A percentile compares a stretch with the other conserved stretches of the same genome.
These are phyloP conservation scores for Zygotorulaspora chibaensis DNA, from an alignment of 805 yeast species.

Conservation along the genomic window DNA sequence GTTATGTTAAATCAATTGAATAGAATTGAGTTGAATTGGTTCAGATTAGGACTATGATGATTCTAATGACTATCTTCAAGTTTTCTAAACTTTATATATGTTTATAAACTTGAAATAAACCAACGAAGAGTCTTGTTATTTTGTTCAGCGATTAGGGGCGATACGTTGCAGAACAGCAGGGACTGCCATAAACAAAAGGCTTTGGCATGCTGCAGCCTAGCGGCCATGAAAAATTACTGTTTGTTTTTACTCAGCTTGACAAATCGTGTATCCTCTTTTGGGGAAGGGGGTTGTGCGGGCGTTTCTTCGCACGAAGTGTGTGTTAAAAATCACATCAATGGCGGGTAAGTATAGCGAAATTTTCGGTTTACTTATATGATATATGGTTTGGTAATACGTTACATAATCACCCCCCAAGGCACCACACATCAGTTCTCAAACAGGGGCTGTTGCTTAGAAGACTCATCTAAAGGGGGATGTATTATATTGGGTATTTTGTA, in stretches of 20 bases:
- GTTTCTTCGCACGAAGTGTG: background rate
- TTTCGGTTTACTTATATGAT: too few relatives aligned
- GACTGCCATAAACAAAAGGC: background rate
- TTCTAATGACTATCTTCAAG: background rate
- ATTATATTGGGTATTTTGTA: conserved; percentile 38
- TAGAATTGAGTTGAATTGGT: background rate
- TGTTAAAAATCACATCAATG: background rate
- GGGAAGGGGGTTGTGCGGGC: background rate
- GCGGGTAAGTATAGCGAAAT: background rate
- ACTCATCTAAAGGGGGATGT: conserved; percentile 4
- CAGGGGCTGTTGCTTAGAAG: conserved; percentile 9
- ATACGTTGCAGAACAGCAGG: background rate
- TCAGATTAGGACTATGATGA: background rate
- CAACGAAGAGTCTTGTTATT: too few relatives aligned
- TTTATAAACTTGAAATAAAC: background rate
- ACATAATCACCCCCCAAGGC: too few relatives aligned
- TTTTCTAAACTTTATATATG: background rate
- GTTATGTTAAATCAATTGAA: background rate
- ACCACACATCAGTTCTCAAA: background rate
- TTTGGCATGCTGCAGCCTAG: background rate
- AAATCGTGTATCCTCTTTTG: background rate
- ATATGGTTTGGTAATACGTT: too few relatives aligned
- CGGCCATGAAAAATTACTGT: background rate
- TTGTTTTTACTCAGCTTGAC: background rate
- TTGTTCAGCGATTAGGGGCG: background rate